These are phyloP conservation scores for Boletus bicolor DNA, from an alignment of 768 basidiomycete genomes.

Conservation along the genomic window DNA sequence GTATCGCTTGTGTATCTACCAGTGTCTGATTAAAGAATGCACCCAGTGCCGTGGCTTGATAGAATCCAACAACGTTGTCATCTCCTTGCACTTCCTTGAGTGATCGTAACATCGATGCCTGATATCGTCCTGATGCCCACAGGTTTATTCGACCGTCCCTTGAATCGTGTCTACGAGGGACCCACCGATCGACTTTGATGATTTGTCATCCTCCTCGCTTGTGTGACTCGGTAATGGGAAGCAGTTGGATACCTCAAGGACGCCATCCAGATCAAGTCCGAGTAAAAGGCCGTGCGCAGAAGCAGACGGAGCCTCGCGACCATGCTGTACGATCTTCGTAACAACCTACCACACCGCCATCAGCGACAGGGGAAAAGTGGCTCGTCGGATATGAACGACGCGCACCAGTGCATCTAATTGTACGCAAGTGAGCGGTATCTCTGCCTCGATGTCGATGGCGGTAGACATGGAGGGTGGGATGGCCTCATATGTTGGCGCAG, in stretches of 20 bases:
- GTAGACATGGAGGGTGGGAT: conserved; percentile 93
- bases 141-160: not conserved
- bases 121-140: conserved; percentile 62
- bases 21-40: conserved; percentile 81
- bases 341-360: conserved; percentile 59
- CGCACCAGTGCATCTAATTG: conserved; percentile 87
- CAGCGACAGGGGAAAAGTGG: conserved; percentile 8
- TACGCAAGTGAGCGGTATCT: conserved; percentile 74
- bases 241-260: conserved; percentile 86
- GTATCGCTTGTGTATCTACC: conserved; percentile 79
- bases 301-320: conserved; percentile 70
- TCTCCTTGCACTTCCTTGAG: conserved; percentile 90
- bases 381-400: conserved; percentile 12
- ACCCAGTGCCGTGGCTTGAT: conserved; percentile 83
- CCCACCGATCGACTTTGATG: conserved; percentile 72
- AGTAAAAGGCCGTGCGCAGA: conserved; percentile 81
- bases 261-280: conserved; percentile 89
- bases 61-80: conserved; percentile 91
- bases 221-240: conserved; percentile 77
- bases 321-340: conserved; percentile 91
- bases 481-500: conserved; percentile 72
- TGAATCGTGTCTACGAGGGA: conserved; percentile 9
- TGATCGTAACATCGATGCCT: conserved; percentile 79
- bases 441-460: conserved; percentile 89
- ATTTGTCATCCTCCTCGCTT: conserved; percentile 79